Evolutionary conservation across 2,329 filamentous ascomycete genomes (phyloP).

Genomic region (Leptographium wingfieldii): DNA sequence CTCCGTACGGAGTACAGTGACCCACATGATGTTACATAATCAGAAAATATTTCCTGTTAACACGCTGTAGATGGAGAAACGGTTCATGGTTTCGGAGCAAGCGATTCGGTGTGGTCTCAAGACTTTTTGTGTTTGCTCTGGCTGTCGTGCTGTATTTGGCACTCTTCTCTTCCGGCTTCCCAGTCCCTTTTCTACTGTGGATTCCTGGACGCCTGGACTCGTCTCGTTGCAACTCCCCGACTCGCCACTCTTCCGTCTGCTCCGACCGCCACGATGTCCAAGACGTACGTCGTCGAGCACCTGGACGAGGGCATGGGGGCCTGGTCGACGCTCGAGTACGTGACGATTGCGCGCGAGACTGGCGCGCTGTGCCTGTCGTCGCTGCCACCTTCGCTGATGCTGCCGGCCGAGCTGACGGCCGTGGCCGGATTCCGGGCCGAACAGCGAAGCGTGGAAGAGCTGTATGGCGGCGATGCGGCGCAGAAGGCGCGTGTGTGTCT

Average conservation of each 20-base stretch:
- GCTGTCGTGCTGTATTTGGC: too few species aligned
- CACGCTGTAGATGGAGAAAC: too few species aligned
- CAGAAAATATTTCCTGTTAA: too few species aligned
- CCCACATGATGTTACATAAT: too few species aligned
- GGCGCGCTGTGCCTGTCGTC: slow-evolving; percentile 73
- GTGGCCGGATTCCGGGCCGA: slow-evolving; percentile 58
- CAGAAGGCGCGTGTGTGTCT: slow-evolving; percentile 55
- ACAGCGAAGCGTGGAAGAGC: slow-evolving; percentile 64
- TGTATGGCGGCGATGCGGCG: slow-evolving; percentile 61
- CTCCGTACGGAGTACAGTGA: too few species aligned
- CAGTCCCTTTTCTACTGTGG: too few species aligned
- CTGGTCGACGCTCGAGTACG: slow-evolving; percentile 92
- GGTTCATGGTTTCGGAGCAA: too few species aligned
- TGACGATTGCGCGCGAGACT: slow-evolving; percentile 74
- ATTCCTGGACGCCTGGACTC: too few species aligned
- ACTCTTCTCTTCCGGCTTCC: too few species aligned
- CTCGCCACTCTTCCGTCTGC: neutral
- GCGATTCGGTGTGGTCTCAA: too few species aligned
- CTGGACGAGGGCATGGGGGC: slow-evolving; percentile 86
- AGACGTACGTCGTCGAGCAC: slow-evolving; percentile 91
- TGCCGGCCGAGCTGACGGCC: slow-evolving; percentile 43
- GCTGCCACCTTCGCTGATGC: slow-evolving; percentile 51
- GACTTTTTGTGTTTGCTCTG: too few species aligned
- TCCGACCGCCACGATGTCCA: slow-evolving; percentile 20
- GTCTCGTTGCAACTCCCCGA: too few species aligned